A percentile compares a stretch with the other conserved stretches of the same genome.
Evolutionary conservation across 495 filamentous ascomycete species (phyloP).

Genomic region (Tuber magnatum): DNA sequence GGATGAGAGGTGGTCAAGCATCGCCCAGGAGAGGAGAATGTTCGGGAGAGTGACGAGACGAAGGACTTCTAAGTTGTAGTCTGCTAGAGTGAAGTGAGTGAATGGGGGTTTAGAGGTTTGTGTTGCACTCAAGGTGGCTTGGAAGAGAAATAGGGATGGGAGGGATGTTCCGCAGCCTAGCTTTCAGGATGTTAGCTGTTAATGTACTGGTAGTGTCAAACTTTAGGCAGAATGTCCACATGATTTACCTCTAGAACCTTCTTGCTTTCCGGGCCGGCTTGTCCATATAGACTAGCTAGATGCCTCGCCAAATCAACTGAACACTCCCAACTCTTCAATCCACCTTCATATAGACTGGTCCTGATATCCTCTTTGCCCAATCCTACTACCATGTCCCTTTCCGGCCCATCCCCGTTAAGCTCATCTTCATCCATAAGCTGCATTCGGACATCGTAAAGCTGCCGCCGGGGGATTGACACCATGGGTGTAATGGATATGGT

Average conservation of each 20-base stretch:
- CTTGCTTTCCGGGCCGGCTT: conserved; percentile 24
- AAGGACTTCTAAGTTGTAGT: conserved; percentile 84
- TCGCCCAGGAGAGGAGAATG: conserved; percentile 72
- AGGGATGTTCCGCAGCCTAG: conserved; percentile 87
- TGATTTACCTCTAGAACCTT: conserved; percentile 69
- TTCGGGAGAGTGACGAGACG: conserved; percentile 85
- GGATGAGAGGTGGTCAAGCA: conserved; percentile 42
- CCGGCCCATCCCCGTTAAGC: conserved; percentile 37
- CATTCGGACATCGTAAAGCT: conserved; percentile 86
- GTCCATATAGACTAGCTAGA: conserved; percentile 43
- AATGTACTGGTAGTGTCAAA: background rate
- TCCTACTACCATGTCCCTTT: conserved; percentile 42
- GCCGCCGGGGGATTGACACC: conserved; percentile 66
- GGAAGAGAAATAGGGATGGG: conserved; percentile 70
- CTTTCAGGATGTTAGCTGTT: conserved; percentile 44
- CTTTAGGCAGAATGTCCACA: background rate
- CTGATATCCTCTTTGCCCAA: conserved; percentile 77
- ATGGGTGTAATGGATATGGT: conserved; percentile 10
- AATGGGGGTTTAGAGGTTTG: conserved; percentile 47
- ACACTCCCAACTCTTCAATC: conserved; percentile 99
- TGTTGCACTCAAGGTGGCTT: conserved; percentile 51
- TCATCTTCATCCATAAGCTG: conserved; percentile 78
- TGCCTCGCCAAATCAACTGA: conserved; percentile 76
- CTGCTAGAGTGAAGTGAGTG: conserved; percentile 67
- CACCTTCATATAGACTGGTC: conserved; percentile 88